Evolutionary conservation across 192 early-diverging fungal genomes (phyloP), one percentile per base, ranked within the genome.

Genomic region (Coemansia sp.): DNA sequence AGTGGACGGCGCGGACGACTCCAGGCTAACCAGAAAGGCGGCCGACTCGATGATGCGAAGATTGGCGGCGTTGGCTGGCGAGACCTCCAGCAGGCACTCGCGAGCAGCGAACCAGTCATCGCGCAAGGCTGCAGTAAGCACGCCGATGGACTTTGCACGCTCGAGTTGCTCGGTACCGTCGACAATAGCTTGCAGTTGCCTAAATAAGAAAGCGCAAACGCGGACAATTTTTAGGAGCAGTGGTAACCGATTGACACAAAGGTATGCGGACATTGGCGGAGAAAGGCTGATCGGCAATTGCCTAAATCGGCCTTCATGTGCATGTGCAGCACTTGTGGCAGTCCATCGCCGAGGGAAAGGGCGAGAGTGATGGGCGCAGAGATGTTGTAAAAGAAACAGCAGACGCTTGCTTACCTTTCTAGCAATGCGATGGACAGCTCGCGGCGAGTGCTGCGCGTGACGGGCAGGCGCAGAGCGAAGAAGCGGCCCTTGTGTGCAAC

Each of bases 401-500:
- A 25, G 14, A 27, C 39, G 9, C 2, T 27, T 29, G 15, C 73
- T 75, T 81, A 81, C 78, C 62, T 73, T 67, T 83, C 72, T 43
- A 91, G 79, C 59, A 89, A 83, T 19, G 69, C 75, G 39, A 87
- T 84, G 38, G 78, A 56, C 9, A 54, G 41, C 29, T 51, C 40
- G 63, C 72, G 76, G 49, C 6, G 56, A 14, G 61, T 66, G 24
- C 24, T 31, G 62, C 49, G 36, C 45, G 29, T 36, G 1, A 62
- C 59, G 29, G 87, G 84, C 59, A 85, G 54, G 38, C 89, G 90
- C 32, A 95, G 68, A 31, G 76, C 82, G 72, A 82, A 95, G 83
- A 92, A 93, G 72, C 91, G 85, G 70, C 93, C 93, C 62, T 90
- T 86, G 60, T 92, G 82, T 31, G 89, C 83, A 39, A 95, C 88